These are phyloP conservation scores for Polychaeton citri DNA, from an alignment of 2,329 filamentous ascomycete species.

Conservation along the genomic window DNA sequence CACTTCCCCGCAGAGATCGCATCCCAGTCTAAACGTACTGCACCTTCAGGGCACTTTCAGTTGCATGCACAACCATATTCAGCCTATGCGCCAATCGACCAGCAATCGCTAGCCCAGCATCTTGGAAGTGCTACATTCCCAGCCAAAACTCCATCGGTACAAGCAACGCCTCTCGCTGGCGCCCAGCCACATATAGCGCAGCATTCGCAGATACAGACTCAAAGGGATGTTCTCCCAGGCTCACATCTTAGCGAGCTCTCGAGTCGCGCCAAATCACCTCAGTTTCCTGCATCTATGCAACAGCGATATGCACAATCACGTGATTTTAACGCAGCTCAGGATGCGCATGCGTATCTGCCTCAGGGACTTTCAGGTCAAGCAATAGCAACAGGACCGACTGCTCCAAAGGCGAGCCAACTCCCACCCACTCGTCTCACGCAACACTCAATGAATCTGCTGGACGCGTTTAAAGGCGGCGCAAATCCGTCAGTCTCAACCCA, in stretches of 20 bases:
- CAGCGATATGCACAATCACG: conserved; percentile 4
- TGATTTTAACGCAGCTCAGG: conserved; percentile 1
- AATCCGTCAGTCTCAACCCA: conserved; percentile 1
- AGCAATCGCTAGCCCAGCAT: conserved; percentile 22
- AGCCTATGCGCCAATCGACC: conserved; percentile 35
- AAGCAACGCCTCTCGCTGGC: too few species aligned
- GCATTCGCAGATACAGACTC: conserved; percentile 2
- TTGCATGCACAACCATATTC: conserved; percentile 40
- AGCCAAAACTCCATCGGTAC: too few species aligned
- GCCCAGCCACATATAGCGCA: too few species aligned
- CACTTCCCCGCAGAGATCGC: conserved; percentile 32
- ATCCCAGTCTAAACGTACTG: conserved; percentile 35
- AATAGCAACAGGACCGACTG: conserved; percentile 26
- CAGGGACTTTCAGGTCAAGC: conserved; percentile 8
- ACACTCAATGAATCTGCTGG: conserved; percentile 45
- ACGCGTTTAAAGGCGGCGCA: conserved; percentile 37
- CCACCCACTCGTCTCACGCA: conserved; percentile 45
- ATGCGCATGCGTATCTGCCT: conserved; percentile 14
- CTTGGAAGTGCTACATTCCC: conserved; percentile 1
- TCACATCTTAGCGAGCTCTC: too few species aligned
- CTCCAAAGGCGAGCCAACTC: conserved; percentile 44
- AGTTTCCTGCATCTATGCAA: conserved; percentile 1
- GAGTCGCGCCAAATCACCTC: too few species aligned
- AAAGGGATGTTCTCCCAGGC: too few species aligned
- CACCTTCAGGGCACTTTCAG: conserved; percentile 11